Evolutionary conservation across 345 rosid species (phyloP).

Genomic region (Pistacia integerrima): DNA sequence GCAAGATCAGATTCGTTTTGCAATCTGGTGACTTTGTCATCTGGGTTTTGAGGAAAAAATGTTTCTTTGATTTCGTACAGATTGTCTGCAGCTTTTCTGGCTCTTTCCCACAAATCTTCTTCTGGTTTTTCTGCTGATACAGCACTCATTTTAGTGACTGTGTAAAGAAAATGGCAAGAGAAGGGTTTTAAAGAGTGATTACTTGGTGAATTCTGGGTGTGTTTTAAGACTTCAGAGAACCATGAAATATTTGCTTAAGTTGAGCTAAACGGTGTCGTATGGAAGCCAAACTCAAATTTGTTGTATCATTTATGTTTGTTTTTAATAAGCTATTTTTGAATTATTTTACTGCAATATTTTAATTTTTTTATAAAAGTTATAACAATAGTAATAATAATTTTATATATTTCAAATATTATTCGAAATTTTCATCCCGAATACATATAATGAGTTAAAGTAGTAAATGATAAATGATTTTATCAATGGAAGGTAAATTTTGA

Average conservation of each 20-base stretch:
- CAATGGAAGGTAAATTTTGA: too few relatives aligned
- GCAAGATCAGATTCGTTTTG: conserved; percentile 51
- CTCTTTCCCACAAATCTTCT: conserved; percentile 41
- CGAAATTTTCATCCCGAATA: too few relatives aligned
- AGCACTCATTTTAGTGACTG: conserved; percentile 21
- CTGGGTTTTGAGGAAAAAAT: conserved; percentile 58
- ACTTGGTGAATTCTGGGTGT: not conserved
- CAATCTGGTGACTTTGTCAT: conserved; percentile 52
- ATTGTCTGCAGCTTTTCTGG: conserved; percentile 42
- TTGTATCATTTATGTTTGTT: too few relatives aligned
- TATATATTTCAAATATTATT: too few relatives aligned
- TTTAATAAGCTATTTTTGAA: too few relatives aligned
- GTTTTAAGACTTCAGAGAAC: not conserved
- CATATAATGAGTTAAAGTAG: too few relatives aligned
- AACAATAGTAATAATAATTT: too few relatives aligned
- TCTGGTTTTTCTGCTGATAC: conserved; percentile 5
- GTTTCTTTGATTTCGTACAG: conserved; percentile 59
- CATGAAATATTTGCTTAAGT: not conserved
- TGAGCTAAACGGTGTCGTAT: not conserved
- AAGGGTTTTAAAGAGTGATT: not conserved
- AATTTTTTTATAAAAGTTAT: too few relatives aligned
- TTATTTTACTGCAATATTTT: too few relatives aligned
- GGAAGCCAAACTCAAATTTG: too few relatives aligned
- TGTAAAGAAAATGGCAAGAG: not conserved
- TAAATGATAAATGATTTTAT: too few relatives aligned